phyloP scores from a whole-genome alignment of 768 basidiomycete genomes.

The Termitomyces sp. region DNA sequence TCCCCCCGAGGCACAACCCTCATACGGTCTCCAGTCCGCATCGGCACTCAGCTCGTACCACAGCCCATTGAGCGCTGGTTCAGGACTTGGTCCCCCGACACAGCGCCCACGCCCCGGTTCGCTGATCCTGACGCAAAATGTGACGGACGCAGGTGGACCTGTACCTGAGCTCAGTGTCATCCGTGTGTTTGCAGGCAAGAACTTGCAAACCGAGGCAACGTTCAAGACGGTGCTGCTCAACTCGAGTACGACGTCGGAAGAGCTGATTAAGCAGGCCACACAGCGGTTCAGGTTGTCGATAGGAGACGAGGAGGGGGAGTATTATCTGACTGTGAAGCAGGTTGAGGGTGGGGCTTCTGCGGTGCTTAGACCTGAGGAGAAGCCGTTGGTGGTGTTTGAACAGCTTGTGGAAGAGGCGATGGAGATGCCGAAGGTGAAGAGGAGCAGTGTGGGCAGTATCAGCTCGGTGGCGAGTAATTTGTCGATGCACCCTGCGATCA shows the following conservation, averaged over 20 bases:
- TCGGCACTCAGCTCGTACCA: constrained; percentile 46
- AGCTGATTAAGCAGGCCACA: constrained; percentile 88
- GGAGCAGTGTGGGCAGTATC: constrained; percentile 91
- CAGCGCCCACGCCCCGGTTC: constrained; percentile 73
- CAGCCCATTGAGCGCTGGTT: constrained; percentile 25
- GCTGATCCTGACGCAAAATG: constrained; percentile 59
- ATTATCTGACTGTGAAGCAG: constrained; percentile 92
- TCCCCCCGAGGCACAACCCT: constrained; percentile 69
- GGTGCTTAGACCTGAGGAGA: constrained; percentile 64
- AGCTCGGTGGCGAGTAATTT: constrained; percentile 91
- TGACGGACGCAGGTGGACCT: constrained; percentile 58
- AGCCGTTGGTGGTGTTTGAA: constrained; percentile 89
- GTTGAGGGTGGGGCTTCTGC: constrained; percentile 86
- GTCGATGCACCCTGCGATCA: constrained; percentile 93
- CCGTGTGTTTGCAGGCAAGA: constrained; percentile 90
- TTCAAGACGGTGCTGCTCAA: constrained; percentile 98
- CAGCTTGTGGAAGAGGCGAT: constrained; percentile 75
- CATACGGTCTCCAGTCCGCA: constrained; percentile 75
- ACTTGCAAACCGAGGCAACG: constrained; percentile 90
- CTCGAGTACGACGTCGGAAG: constrained; percentile 74
- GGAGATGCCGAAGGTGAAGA: constrained; percentile 84
- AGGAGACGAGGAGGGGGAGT: constrained; percentile 58
- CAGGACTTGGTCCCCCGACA: constrained; percentile 46
- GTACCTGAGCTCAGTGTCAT: constrained; percentile 91
- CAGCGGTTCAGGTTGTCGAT: constrained; percentile 86